Evolutionary conservation across 495 filamentous ascomycete species (phyloP), one percentile per base, ranked within the genome.

Genomic region (Aspergillus coremiiformis): DNA sequence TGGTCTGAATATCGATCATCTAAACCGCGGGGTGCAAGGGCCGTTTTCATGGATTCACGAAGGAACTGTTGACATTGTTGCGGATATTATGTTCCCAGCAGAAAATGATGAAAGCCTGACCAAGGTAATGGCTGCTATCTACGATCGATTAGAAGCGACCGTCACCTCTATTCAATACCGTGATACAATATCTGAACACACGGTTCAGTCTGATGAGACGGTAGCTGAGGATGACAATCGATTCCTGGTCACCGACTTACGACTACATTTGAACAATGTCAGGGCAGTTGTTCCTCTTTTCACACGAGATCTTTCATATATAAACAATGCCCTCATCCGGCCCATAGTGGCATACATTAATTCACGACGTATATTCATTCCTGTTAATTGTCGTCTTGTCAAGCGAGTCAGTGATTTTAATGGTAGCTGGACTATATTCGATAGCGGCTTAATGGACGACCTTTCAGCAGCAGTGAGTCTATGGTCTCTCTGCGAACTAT

Each of bases 321-420:
- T 95, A 54, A 97, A 96, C 67, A 91, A 91, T 61, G 93, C 93
- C 3, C 81, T 98, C 6, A 85, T 97, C 35, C 82, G 93, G 22
- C 93, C 93, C 14, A 98, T 98, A 49, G 93, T 98, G n/a, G 94
- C 93, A 1, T 98, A 96, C 62, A 96, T 98, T 69, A 98, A 98
- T 67, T 88, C 88, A 26, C 82, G 86, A 63, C 84, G 82, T 60
- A 91, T 90, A 0, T 96, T 95, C 63, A 97, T 98, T 43, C 94
- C 93, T 9, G 84, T 98, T 61, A 86, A 85, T 52, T 97, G 93
- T 70, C 87, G 92, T 47, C 86, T 98, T 48, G 86, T 95, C 54
- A 98, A 98, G 70, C 80, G 79, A 2, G 77, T 80, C 9, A 75
- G 78, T 49, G 93, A 98, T 66, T 98, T 97, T 60, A 90, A 98